phyloP scores from a whole-genome alignment of 768 basidiomycete species.

The Trametes punicea region DNA sequence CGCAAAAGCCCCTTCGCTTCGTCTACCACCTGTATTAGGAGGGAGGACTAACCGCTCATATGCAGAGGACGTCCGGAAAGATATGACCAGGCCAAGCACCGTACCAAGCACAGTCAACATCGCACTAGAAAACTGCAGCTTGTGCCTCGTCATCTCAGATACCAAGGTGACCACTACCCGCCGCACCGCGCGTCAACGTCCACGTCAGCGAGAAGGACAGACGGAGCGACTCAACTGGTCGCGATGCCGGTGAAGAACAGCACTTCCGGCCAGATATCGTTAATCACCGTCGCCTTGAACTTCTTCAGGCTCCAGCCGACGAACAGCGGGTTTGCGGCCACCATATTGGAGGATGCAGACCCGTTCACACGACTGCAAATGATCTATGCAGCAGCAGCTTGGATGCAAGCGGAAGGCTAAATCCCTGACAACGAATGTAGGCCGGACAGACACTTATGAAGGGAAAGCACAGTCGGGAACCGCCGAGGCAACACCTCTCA shows the following conservation, averaged over 20 bases:
- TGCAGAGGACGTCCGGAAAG: slow-evolving; percentile 69
- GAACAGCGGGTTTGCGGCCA: slow-evolving; percentile 45
- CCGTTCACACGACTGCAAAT: neutral
- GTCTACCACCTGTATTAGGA: neutral
- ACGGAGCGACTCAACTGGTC: slow-evolving; percentile 43
- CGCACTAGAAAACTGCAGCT: slow-evolving; percentile 50
- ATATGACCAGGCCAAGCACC: slow-evolving; percentile 67
- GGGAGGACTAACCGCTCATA: slow-evolving; percentile 51
- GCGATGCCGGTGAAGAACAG: slow-evolving; percentile 60
- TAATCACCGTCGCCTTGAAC: slow-evolving; percentile 57
- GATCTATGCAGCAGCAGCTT: neutral
- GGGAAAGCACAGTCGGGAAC: neutral
- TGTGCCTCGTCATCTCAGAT: slow-evolving; percentile 43
- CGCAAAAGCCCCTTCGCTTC: too few species aligned
- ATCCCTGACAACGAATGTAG: neutral
- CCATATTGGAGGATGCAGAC: slow-evolving; percentile 18
- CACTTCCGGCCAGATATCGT: slow-evolving; percentile 65
- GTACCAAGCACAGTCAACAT: slow-evolving; percentile 72
- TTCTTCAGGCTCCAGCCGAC: slow-evolving; percentile 48
- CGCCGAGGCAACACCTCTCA: neutral
- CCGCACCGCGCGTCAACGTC: neutral
- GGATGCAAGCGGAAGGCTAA: neutral
- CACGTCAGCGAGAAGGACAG: slow-evolving; percentile 22
- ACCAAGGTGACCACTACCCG: slow-evolving; percentile 55
- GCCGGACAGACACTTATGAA: neutral